These are phyloP conservation scores for Rhynchosporium secalis DNA, from an alignment of 2,329 filamentous ascomycete species.

Conservation along the genomic window DNA sequence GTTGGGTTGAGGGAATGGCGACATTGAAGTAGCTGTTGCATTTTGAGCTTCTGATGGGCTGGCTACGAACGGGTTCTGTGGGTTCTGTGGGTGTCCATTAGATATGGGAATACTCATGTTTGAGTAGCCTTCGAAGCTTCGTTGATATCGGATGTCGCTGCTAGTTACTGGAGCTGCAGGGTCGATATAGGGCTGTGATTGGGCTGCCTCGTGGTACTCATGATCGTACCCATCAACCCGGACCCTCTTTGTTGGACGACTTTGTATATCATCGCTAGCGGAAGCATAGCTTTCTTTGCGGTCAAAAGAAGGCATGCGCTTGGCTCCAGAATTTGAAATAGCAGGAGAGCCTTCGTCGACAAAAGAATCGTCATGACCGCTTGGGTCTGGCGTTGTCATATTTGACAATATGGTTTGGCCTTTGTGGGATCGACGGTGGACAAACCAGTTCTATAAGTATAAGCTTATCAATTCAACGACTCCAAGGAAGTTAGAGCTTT, in stretches of 20 bases:
- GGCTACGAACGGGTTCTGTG: background rate
- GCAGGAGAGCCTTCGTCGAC: background rate
- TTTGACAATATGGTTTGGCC: background rate
- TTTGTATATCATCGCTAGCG: background rate
- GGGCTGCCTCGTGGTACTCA: background rate
- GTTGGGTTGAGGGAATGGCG: background rate
- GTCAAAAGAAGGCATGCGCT: background rate
- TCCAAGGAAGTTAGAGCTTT: background rate
- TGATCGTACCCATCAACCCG: background rate
- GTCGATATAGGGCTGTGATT: background rate
- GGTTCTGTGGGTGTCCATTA: no score
- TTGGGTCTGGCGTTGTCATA: background rate
- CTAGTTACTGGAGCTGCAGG: background rate
- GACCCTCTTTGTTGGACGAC: background rate
- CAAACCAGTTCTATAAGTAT: slow-evolving; percentile 21
- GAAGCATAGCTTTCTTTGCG: background rate
- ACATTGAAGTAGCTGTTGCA: slow-evolving; percentile 1
- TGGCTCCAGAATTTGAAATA: background rate
- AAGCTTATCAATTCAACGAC: background rate
- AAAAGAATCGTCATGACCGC: background rate
- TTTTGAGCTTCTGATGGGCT: background rate
- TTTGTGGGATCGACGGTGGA: slow-evolving; percentile 12
- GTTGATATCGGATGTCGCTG: background rate
- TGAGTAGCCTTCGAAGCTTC: background rate
- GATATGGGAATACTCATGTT: no score